Base-by-base conservation (phyloP, 441 rosid species). In the Erodium trifolium region DNA sequence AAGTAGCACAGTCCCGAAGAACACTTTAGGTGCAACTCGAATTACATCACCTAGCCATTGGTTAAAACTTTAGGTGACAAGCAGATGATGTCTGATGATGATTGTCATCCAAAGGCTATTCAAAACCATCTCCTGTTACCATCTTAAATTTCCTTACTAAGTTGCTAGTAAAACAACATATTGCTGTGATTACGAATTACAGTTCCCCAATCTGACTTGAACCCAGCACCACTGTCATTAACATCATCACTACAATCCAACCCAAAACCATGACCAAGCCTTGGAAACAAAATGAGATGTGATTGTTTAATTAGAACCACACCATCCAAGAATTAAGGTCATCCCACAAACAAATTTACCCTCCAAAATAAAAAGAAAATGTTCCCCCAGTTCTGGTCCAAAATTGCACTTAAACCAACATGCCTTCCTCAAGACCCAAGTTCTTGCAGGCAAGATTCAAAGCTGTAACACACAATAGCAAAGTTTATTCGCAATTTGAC, bases 401-500 rank as follows among this genome's bases (percentile, higher is more conserved):
- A 80, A 77, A 80, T 67, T 65, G 80, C 79, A 85, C 69, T 77
- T 75, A 81, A 70, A 81, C 83, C 77, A 77, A 75, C 74, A 82
- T 82, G 86, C 83, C 84, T 81, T 82, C 84, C 74, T 81, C 84
- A 82, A 79, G 82, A 88, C 88, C 82, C 82, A 82, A 86, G 85
- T 84, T 81, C 81, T 82, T 86, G 86, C 73, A 86, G 84, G 82
- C 84, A 86, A 79, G 73, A 77, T 59, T 79, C 82, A 77, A 66
- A 86, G 87, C 86, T 84, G 90, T 84, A 82, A 86, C 84, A 86
- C 81, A 88, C 78, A 84, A 85, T 78, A 83, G 76, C 74, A 82
- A 78, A 72, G 80, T 82, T 85, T 81, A 85, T 81, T 86, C 65
- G 76, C 81, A 68, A 68, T 73, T 78, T 78, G 34, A 81, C 79